Evolutionary conservation across 345 rosid genomes (phyloP), one percentile per base, ranked within the genome.

Genomic region (Hibiscus mutabilis): DNA sequence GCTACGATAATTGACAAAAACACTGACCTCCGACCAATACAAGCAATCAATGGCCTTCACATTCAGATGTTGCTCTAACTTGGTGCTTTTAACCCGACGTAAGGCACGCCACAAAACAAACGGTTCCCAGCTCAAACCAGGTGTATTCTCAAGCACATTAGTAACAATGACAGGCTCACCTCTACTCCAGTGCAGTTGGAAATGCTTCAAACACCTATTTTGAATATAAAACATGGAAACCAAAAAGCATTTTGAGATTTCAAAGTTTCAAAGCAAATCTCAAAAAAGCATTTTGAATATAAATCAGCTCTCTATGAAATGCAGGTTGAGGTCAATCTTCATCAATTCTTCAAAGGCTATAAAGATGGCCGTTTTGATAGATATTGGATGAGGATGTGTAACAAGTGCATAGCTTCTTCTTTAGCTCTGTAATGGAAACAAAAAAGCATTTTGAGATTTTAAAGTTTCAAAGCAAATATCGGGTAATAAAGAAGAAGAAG

Each of bases 61-160:
- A 0, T 40, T 10, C 46, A 8, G 46, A 42, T 79, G 86, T 19
- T 33, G 46, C 4, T 13, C 82, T 64, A 82, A 84, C 42, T 81
- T 85, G 21, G 15, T 37, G 64, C 78, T 77, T 60, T 8, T 75
- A 33, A 68, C 59, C 83, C 84, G 88, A 40, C 92, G 84, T 71
- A 83, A 82, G 56, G 88, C 93, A 52, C 96, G 91, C 84, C 83
- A 84, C 92, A n/a, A n/a, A 89, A 93, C 96, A 85, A 81, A 72
- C 31, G 97, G 98, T 55, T 88, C 92, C 98, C 93, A 93, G 72
- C 96, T 93, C 72, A 93, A 77, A 25, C 97, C 91, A 74, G 82
- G 71, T 16, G 85, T 74, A 75, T 74, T 79, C 63, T 84, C 86
- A 75, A 88, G 86, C 46, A 82, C 90, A 80, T 85, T 72, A 55